phyloP scores from a whole-genome alignment of 2,329 filamentous ascomycete genomes.

The Plectosphaerella sp. region DNA sequence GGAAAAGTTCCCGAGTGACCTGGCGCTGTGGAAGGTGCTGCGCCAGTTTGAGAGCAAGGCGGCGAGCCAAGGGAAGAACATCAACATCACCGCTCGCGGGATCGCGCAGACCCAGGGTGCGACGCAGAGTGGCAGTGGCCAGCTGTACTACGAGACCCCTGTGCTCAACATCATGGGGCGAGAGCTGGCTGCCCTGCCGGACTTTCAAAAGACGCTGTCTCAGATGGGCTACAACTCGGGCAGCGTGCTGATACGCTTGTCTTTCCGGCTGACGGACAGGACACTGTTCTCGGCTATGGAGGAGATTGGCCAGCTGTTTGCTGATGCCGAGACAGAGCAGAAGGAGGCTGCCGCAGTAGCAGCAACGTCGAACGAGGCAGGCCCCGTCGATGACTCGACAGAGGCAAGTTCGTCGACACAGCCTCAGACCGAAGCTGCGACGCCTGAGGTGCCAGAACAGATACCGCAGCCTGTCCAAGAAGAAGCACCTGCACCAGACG shows the following conservation, averaged over 20 bases:
- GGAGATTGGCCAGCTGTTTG: slow-evolving; percentile 75
- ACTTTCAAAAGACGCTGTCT: slow-evolving; percentile 83
- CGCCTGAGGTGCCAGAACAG: not conserved
- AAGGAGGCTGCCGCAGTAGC: slow-evolving; percentile 12
- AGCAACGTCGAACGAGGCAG: not conserved
- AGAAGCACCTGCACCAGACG: slow-evolving; percentile 4
- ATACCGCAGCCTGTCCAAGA: not conserved
- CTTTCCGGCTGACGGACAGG: slow-evolving; percentile 69
- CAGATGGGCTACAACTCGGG: slow-evolving; percentile 86
- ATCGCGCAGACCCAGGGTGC: slow-evolving; percentile 58
- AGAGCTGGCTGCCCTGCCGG: slow-evolving; percentile 70
- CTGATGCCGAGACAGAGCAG: slow-evolving; percentile 32
- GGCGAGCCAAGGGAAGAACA: slow-evolving; percentile 52
- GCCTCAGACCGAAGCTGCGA: not conserved
- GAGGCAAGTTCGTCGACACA: slow-evolving; percentile 9
- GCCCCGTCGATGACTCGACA: not conserved
- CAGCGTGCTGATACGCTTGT: slow-evolving; percentile 72
- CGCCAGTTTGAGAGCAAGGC: slow-evolving; percentile 82
- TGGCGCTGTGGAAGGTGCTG: slow-evolving; percentile 83
- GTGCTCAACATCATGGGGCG: slow-evolving; percentile 79
- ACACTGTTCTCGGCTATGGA: slow-evolving; percentile 82
- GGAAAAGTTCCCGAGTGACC: slow-evolving; percentile 84
- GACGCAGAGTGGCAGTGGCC: slow-evolving; percentile 57
- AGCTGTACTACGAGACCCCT: slow-evolving; percentile 84
- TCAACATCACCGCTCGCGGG: slow-evolving; percentile 82